A percentile compares a stretch with the other conserved stretches of the same genome.
Conservation (phyloP, 768 basidiomycete genomes). For the Pleurotus salmoneostramineus region DNA sequence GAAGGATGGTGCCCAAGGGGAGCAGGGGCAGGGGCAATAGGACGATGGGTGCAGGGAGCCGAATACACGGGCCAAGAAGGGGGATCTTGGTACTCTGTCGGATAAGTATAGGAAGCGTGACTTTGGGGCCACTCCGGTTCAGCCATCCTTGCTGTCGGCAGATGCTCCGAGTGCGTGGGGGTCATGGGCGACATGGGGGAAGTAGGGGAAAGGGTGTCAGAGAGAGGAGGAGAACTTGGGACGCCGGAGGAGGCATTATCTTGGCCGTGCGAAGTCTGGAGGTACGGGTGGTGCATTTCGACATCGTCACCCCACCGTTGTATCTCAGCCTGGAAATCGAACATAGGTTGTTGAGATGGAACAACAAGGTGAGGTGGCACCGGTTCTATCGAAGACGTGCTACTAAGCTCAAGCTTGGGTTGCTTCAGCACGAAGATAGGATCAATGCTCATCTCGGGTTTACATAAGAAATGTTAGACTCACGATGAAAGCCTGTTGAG, state of each 20-base stretch:
- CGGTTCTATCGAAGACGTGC: background rate
- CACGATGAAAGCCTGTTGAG: background rate
- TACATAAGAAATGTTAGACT: background rate
- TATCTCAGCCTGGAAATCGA: background rate
- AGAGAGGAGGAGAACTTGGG: background rate
- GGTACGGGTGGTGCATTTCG: constrained; percentile 1
- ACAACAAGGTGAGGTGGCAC: constrained; percentile 5
- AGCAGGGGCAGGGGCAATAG: background rate
- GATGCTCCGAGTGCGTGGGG: background rate
- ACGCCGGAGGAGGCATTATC: background rate
- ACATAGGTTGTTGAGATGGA: constrained; percentile 7
- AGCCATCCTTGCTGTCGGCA: background rate
- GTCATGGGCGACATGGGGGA: background rate
- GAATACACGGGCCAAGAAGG: background rate
- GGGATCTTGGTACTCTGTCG: background rate
- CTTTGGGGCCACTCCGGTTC: background rate
- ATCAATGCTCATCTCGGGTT: background rate
- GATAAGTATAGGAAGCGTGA: background rate
- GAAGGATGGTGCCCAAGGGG: background rate
- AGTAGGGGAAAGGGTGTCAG: background rate
- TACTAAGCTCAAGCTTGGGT: background rate
- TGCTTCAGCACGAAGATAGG: no score
- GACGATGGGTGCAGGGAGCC: background rate
- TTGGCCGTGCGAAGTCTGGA: background rate
- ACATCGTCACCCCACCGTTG: background rate